phyloP scores from a whole-genome alignment of 2,329 filamentous ascomycete genomes.

The Zasmidium cellare region DNA sequence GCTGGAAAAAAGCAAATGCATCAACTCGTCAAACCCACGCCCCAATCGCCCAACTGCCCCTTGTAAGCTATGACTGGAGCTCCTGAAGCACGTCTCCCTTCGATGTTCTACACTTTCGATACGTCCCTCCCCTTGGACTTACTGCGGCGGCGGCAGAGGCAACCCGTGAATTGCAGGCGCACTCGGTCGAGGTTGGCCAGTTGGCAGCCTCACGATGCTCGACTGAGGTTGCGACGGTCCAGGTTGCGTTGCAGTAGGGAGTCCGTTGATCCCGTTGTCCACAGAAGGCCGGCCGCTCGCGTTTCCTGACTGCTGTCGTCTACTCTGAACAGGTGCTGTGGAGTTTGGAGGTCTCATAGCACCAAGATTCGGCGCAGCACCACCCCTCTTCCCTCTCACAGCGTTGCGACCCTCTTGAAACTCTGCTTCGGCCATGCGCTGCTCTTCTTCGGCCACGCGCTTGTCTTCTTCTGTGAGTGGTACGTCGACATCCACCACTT shows the following conservation, averaged over 20 bases:
- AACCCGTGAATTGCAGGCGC: not conserved
- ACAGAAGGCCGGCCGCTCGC: not conserved
- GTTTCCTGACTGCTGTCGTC: not conserved
- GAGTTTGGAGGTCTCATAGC: not conserved
- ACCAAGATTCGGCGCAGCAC: not conserved
- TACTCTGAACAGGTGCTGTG: not conserved
- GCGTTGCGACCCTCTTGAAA: not conserved
- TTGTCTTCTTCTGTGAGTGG: conserved; percentile 33
- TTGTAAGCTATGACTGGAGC: too few relatives aligned
- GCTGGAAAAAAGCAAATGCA: not conserved
- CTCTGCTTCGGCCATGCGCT: conserved; percentile 30
- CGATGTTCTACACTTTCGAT: not conserved
- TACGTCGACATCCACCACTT: conserved; percentile 34
- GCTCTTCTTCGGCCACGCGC: conserved; percentile 33
- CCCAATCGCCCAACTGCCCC: too few relatives aligned
- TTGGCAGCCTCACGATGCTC: not conserved
- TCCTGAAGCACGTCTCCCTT: not conserved
- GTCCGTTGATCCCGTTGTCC: not conserved
- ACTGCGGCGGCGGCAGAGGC: not conserved
- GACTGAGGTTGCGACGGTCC: not conserved
- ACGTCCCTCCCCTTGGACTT: not conserved
- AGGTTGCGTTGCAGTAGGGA: not conserved
- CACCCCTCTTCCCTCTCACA: not conserved
- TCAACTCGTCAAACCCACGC: not conserved
- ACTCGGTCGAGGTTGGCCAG: not conserved